These are phyloP conservation scores for Daldinia caldariorum DNA, from an alignment of 495 filamentous ascomycete genomes.

Conservation along the genomic window DNA sequence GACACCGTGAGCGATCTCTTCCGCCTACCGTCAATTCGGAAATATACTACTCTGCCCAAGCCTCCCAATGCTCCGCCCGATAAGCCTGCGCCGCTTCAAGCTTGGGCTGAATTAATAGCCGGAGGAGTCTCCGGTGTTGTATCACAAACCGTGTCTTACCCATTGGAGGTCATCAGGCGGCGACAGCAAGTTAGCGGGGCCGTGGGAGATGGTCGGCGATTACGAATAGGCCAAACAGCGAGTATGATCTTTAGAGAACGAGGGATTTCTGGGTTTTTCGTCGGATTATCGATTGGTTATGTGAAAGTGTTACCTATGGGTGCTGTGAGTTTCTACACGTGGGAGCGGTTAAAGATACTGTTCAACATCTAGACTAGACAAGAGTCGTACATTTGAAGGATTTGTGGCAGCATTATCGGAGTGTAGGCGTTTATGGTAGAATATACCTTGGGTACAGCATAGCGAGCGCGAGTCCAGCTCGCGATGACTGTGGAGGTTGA, in stretches of 20 bases:
- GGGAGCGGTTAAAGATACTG: conserved; percentile 81
- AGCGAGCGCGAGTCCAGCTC: conserved; percentile 16
- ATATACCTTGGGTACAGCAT: conserved; percentile 29
- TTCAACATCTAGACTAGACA: conserved; percentile 74
- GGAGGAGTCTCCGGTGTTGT: conserved; percentile 87
- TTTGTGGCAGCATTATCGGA: conserved; percentile 32
- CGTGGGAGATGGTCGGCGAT: conserved; percentile 83
- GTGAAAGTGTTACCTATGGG: conserved; percentile 92
- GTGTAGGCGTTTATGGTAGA: conserved; percentile 39
- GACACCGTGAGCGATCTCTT: conserved; percentile 86
- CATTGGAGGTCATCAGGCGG: conserved; percentile 88
- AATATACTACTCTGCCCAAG: conserved; percentile 70
- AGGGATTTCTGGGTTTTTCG: conserved; percentile 86
- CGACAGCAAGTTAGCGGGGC: conserved; percentile 97
- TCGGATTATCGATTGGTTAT: conserved; percentile 94
- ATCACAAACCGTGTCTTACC: conserved; percentile 91
- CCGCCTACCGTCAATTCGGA: conserved; percentile 68
- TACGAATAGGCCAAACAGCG: conserved; percentile 82
- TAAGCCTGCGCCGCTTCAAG: conserved; percentile 72
- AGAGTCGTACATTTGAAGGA: conserved; percentile 15
- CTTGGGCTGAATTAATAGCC: conserved; percentile 84
- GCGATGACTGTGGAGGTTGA: conserved; percentile 8
- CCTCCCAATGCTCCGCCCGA: conserved; percentile 57
- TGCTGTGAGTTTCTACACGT: conserved; percentile 78
- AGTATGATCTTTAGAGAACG: conserved; percentile 75